Evolutionary conservation across 108 stramenopile species (phyloP).

Genomic region (Skeletonema grethae): DNA sequence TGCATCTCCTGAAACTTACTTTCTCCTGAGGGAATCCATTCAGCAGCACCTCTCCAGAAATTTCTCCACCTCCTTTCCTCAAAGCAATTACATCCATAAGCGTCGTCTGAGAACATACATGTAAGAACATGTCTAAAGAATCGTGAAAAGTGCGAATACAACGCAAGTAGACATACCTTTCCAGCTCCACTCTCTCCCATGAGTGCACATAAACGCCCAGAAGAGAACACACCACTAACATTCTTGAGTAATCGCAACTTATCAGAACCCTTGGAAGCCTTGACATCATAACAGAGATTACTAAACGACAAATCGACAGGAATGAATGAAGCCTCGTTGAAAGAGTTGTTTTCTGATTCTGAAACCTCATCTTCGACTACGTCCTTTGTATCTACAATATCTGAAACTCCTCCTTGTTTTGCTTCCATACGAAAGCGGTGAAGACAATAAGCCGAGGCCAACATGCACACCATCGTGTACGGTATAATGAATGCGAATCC

Average conservation of each 20-base stretch:
- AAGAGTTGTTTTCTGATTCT: background rate
- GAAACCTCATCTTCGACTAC: constrained; percentile 5
- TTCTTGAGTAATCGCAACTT: constrained; percentile 30
- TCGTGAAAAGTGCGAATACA: background rate
- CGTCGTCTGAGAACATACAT: constrained; percentile 11
- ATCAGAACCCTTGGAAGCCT: constrained; percentile 28
- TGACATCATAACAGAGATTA: constrained; percentile 39
- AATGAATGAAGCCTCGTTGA: constrained; percentile 20
- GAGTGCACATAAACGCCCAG: constrained; percentile 43
- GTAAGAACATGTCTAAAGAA: background rate
- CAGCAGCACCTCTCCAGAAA: constrained; percentile 57
- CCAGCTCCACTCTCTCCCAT: background rate
- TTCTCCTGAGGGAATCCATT: constrained; percentile 49
- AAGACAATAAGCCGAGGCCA: constrained; percentile 49
- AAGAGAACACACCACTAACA: constrained; percentile 36
- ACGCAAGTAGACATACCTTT: background rate
- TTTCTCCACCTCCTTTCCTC: constrained; percentile 38
- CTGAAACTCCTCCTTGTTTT: constrained; percentile 14
- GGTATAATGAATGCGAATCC: constrained; percentile 56
- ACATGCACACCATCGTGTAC: constrained; percentile 44
- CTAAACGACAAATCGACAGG: constrained; percentile 42
- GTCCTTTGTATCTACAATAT: constrained; percentile 12
- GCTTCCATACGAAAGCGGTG: constrained; percentile 35
- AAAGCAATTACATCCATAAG: constrained; percentile 56
- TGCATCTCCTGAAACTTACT: constrained; percentile 42